Conservation (phyloP, 139 green algal genomes). For the Axilococcus clingmanii region DNA sequence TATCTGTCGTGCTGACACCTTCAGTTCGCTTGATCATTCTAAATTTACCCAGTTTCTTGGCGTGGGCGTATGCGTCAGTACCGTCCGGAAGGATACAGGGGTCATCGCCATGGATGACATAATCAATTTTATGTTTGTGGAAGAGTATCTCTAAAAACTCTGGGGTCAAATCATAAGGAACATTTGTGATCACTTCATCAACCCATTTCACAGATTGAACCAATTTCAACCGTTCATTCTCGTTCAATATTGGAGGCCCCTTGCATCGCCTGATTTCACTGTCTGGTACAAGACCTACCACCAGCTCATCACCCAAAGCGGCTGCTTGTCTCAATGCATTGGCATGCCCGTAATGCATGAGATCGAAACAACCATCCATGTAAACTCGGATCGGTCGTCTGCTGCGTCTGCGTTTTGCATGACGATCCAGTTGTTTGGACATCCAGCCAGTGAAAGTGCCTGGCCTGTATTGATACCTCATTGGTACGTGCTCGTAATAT, state of each 20-base stretch:
- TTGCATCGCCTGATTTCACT: slow-evolving; percentile 88
- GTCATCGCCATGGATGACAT: slow-evolving; percentile 98
- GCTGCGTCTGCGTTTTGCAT: slow-evolving; percentile 64
- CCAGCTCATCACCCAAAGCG: slow-evolving; percentile 81
- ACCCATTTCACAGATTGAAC: slow-evolving; percentile 96
- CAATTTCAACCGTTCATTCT: slow-evolving; percentile 76
- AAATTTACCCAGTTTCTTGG: slow-evolving; percentile 86
- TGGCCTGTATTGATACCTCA: slow-evolving; percentile 85
- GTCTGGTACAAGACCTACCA: slow-evolving; percentile 93
- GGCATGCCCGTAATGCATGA: slow-evolving; percentile 99
- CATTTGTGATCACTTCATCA: slow-evolving; percentile 91
- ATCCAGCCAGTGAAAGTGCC: slow-evolving; percentile 79
- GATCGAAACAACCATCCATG: slow-evolving; percentile 99
- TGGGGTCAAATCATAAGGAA: slow-evolving; percentile 89
- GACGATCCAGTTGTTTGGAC: slow-evolving; percentile 48
- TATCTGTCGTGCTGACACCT: slow-evolving; percentile 96
- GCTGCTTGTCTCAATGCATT: slow-evolving; percentile 92
- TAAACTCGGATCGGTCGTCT: slow-evolving; percentile 84
- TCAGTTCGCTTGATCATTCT: slow-evolving; percentile 94
- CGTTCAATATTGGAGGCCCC: slow-evolving; percentile 82
- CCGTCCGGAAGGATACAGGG: slow-evolving; percentile 96
- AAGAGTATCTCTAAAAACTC: slow-evolving; percentile 92
- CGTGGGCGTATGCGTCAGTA: slow-evolving; percentile 92
- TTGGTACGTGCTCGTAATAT: slow-evolving; percentile 27
- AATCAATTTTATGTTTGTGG: slow-evolving; percentile 91